These are phyloP conservation scores for Erodium trifolium DNA, from an alignment of 441 rosid genomes.

Conservation along the genomic window DNA sequence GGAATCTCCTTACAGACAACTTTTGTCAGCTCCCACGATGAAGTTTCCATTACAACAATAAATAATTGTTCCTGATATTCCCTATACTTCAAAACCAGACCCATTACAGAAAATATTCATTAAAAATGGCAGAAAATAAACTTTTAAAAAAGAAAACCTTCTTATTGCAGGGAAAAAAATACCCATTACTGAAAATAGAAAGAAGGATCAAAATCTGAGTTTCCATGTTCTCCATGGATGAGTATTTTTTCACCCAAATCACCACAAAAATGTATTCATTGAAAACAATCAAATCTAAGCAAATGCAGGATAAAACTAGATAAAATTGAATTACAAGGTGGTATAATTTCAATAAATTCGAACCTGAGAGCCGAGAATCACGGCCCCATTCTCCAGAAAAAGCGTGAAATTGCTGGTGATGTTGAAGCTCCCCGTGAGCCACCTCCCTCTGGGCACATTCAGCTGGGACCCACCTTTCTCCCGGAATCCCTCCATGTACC, in stretches of 20 bases:
- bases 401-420: conserved; percentile 81
- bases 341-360: neutral
- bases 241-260: neutral
- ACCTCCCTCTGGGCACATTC: conserved; percentile 62
- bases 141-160: neutral
- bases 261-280: neutral
- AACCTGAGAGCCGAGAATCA: conserved; percentile 79
- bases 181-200: neutral
- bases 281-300: neutral
- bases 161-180: neutral
- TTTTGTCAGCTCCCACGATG: conserved; percentile 1
- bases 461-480: conserved; percentile 59
- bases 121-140: neutral
- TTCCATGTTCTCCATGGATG: neutral
- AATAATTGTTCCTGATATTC: neutral
- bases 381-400: conserved; percentile 64
- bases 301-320: neutral
- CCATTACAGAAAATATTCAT: conserved; percentile 6
- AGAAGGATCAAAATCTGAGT: neutral
- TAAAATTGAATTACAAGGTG: neutral
- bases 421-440: conserved; percentile 86
- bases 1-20: conserved; percentile 5
- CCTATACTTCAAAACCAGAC: neutral
- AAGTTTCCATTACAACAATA: conserved; percentile 3
- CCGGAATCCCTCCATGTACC: conserved; percentile 38